Base-by-base conservation (phyloP, 495 filamentous ascomycete species). In the Penicilliopsis zonata region DNA sequence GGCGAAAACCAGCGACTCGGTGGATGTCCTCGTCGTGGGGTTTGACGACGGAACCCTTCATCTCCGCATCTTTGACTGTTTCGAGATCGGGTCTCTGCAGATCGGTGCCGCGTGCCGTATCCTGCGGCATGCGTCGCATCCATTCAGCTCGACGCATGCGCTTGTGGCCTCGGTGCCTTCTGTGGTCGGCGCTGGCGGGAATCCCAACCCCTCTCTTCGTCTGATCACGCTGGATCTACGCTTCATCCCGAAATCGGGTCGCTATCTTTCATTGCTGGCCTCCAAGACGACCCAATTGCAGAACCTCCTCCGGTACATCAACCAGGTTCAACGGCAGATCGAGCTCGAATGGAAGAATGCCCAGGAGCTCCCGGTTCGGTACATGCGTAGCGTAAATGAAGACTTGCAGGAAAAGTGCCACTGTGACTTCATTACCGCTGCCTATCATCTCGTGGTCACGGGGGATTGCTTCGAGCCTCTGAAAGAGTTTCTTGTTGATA, bases 401-500 rank as follows among this genome's bases (percentile, higher is more conserved):
- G 61, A 74, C 50, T 28, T 71, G 37, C 44, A 55, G 30, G 72
- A 78, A 32, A 72, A 74, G 27, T 61, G 58, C 19, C 61, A 76
- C 40, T 70, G 69, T 26, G 64, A 70, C 41, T 77, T 92, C 31
- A 69, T 81, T 1, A 76, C 84, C 30, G 82, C 80, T 10, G 53
- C 88, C 18, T 94, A 84, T 52, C 86, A 96, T 49, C 65, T 92
- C 1, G 81, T 86, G 7, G 74, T 81, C 5, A 94, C 86, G 5
- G 87, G 87, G 0, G 69, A 87, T 52, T 86, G 82, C 13, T 79
- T 77, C 42, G 67, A 74, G 13, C 66, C 72, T 14, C 62, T 95
- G 31, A 74, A 70, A 44, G 90, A 96, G 48, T 98, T 93, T 74
- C 56, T 98, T 2, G 73, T 87, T 4, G 88, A 95, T 55, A 79